Percentiles rank a stretch among this genome's conserved stretches.
Evolutionary conservation across 2,329 filamentous ascomycete species (phyloP).

Genomic region (Moelleriella libera): DNA sequence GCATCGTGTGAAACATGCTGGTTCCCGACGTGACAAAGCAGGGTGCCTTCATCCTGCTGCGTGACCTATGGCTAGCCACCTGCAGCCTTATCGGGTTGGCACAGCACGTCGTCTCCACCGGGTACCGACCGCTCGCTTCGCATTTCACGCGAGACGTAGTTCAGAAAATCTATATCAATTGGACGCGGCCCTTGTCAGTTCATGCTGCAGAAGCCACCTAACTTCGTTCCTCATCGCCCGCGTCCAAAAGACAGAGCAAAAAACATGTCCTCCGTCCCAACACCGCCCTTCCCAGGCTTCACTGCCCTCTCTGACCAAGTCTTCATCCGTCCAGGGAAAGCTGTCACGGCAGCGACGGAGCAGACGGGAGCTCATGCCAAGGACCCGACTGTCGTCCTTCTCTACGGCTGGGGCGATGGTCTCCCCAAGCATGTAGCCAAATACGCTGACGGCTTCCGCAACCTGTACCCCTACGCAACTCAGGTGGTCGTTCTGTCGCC

Average conservation of each 20-base stretch:
- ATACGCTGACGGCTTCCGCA: constrained; percentile 36
- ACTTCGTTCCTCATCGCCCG: not conserved
- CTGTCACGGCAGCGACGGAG: constrained; percentile 7
- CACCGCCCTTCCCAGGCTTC: constrained; percentile 26
- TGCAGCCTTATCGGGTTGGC: too few relatives aligned
- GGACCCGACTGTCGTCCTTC: constrained; percentile 32
- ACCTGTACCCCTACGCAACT: constrained; percentile 33
- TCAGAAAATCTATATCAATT: too few relatives aligned
- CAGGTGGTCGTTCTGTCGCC: constrained; percentile 37
- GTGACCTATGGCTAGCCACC: too few relatives aligned
- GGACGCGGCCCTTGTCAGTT: too few relatives aligned
- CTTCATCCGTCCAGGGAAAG: constrained; percentile 24
- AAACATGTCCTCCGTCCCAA: constrained; percentile 1
- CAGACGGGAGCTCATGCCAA: not conserved
- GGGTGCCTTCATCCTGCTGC: too few relatives aligned
- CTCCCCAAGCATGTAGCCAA: constrained; percentile 39
- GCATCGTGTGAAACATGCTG: too few relatives aligned
- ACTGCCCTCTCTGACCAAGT: constrained; percentile 31
- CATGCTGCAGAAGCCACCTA: too few relatives aligned
- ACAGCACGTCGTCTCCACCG: too few relatives aligned
- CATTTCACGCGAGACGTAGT: too few relatives aligned
- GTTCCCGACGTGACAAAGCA: too few relatives aligned
- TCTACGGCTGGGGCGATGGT: constrained; percentile 46
- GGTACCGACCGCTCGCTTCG: too few relatives aligned
- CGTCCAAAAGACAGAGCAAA: not conserved